Evolutionary conservation across 2,329 filamentous ascomycete species (phyloP).

Genomic region (Fusarium mangiferae): DNA sequence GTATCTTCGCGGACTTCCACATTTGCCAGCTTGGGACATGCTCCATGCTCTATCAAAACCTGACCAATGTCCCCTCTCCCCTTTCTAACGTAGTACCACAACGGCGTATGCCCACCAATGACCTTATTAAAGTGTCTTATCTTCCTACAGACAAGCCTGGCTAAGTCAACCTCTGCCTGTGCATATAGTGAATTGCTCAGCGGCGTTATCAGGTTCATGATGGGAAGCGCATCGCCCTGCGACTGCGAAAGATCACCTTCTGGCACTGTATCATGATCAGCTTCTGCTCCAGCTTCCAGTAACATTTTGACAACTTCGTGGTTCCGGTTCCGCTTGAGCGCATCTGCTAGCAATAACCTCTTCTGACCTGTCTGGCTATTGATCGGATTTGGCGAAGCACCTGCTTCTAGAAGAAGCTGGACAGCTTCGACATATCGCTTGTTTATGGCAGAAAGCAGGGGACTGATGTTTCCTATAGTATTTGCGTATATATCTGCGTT

Average conservation of each 20-base stretch:
- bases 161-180: constrained; percentile 14
- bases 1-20: constrained; percentile 16
- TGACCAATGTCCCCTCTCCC: constrained; percentile 22
- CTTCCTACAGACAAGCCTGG: constrained; percentile 14
- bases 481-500: constrained; percentile 20
- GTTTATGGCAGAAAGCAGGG: constrained; percentile 12
- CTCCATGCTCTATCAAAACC: constrained; percentile 25
- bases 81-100: constrained; percentile 26
- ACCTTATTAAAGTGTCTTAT: constrained; percentile 14
- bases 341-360: constrained; percentile 21
- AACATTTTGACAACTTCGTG: constrained; percentile 5
- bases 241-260: neutral
- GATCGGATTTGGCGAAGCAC: constrained; percentile 32
- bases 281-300: constrained; percentile 26
- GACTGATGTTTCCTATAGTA: neutral
- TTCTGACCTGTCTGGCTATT: neutral
- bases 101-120: constrained; percentile 19
- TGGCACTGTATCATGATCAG: constrained; percentile 18
- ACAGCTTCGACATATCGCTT: constrained; percentile 14
- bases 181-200: constrained; percentile 16
- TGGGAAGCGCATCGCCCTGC: constrained; percentile 6
- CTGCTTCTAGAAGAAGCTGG: constrained; percentile 24
- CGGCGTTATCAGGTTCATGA: constrained; percentile 23
- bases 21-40: constrained; percentile 18
- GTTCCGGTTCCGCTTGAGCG: constrained; percentile 10